phyloP scores from a whole-genome alignment of 208 protist genomes.

The Sergeia podlipaevii region DNA sequence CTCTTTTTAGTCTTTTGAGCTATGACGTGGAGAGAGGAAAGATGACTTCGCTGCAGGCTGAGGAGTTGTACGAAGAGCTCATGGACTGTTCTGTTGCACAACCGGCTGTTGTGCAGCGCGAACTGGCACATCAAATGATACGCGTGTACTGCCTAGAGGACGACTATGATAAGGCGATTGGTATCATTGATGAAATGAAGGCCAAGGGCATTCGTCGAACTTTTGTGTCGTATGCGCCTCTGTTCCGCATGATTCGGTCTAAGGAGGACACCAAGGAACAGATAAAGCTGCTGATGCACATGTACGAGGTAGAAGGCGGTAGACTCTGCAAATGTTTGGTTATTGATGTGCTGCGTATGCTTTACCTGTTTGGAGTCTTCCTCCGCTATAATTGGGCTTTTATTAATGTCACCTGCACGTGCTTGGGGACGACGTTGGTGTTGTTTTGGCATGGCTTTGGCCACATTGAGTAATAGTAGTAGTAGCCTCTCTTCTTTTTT shows the following conservation, averaged over 20 bases:
- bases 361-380: conserved; percentile 86
- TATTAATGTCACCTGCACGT: conserved; percentile 69
- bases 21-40: conserved; percentile 85
- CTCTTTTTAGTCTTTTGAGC: conserved; percentile 79
- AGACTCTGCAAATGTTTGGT: conserved; percentile 72
- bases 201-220: conserved; percentile 71
- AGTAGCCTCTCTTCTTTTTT: conserved; percentile 4
- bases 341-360: conserved; percentile 84
- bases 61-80: conserved; percentile 85
- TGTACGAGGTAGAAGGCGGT: conserved; percentile 79
- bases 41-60: conserved; percentile 72
- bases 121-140: conserved; percentile 88
- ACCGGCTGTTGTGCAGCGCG: conserved; percentile 84
- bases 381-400: conserved; percentile 84
- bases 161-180: conserved; percentile 68
- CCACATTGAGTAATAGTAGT: conserved; percentile 5
- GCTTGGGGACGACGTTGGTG: conserved; percentile 26
- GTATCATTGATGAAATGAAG: conserved; percentile 79
- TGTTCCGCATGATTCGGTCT: conserved; percentile 80
- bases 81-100: conserved; percentile 87
- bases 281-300: conserved; percentile 56
- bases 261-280: conserved; percentile 63
- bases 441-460: conserved; percentile 24
- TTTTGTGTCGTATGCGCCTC: conserved; percentile 88
- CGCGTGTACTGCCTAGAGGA: conserved; percentile 77